Base-by-base conservation (phyloP, 768 basidiomycete genomes). In the Russula ochroleuca region DNA sequence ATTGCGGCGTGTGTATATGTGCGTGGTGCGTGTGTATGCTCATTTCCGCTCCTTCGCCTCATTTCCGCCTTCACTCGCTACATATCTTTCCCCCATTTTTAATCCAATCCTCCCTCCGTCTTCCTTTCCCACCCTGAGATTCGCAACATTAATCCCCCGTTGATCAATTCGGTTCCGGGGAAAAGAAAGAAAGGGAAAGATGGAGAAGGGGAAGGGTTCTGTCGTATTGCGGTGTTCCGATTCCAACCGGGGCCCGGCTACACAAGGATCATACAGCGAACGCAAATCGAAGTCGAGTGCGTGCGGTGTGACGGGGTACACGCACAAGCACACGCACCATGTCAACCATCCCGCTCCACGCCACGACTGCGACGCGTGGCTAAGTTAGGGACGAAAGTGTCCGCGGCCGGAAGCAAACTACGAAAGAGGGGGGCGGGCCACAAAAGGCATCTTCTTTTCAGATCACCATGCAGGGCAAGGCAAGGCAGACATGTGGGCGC, bases 41-140 rank as follows among this genome's bases (percentile, higher is more conserved):
- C 61, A 62, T 62, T 56, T 62, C 61, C 61, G 61, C 25, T 62
- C 15, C 45, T 49, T 48, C 47, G 21, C 35, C 45, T 56, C 43
- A 62, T 62, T 62, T 62, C 61, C 61, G 61, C n/a, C 15, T 2
- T 25, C 33, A 33, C 59, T 49, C 10, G 13, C 45, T 17, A 15
- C 17, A 19, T 35, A 17, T 59, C 21, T 25, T 7, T 19, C 21
- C 51, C 43, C 33, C 23, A 23, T 10, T 35, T 23, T 43, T 33
- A 25, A 35, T 53, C 51, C 51, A 25, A n/a, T 14, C 9, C 52
- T n/a, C 50, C 61, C 25, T 49, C 45, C 47, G 23, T 47, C 45
- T 15, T 17, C 49, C 52, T 45, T 23, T 48, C 33, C 53, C 53
- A n/a, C 35, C 4, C 19, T 37, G 33, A 45, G 17, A 54, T 48